Percentiles rank a stretch among this genome's conserved stretches.
These are phyloP conservation scores for Candida vartiovaarae DNA, from an alignment of 805 yeast genomes.

Conservation along the genomic window DNA sequence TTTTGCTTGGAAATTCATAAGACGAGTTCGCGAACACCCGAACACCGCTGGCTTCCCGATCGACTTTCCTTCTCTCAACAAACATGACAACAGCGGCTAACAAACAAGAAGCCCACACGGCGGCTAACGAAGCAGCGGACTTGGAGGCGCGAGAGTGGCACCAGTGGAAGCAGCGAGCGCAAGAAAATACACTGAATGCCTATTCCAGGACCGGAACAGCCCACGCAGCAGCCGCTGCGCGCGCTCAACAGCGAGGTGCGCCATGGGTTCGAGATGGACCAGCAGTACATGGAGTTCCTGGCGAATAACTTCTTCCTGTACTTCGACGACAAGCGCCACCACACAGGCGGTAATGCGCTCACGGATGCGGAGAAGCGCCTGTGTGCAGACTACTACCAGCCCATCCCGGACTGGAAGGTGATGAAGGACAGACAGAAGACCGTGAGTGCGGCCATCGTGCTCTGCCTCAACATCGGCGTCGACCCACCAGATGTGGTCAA, in stretches of 20 bases:
- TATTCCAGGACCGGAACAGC: slow-evolving; percentile 1
- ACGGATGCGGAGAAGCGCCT: slow-evolving; percentile 43
- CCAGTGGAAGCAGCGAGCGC: too few species aligned
- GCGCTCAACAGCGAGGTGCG: slow-evolving; percentile 45
- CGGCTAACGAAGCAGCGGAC: too few species aligned
- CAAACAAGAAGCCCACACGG: too few species aligned
- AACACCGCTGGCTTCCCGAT: too few species aligned
- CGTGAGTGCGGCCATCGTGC: slow-evolving; percentile 83
- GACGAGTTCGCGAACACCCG: too few species aligned
- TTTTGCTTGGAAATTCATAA: too few species aligned
- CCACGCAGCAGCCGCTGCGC: slow-evolving; percentile 6
- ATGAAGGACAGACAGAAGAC: slow-evolving; percentile 89
- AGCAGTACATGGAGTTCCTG: slow-evolving; percentile 45
- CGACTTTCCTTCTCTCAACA: too few species aligned
- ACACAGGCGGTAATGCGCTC: slow-evolving; percentile 79
- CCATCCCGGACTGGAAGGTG: slow-evolving; percentile 84
- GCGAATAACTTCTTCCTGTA: slow-evolving; percentile 73
- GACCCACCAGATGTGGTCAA: slow-evolving; percentile 96
- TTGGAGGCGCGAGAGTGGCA: too few species aligned
- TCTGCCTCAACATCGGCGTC: slow-evolving; percentile 88
- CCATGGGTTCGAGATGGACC: slow-evolving; percentile 65
- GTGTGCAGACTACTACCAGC: slow-evolving; percentile 50
- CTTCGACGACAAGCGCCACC: slow-evolving; percentile 88
- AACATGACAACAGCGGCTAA: too few species aligned
- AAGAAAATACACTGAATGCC: not conserved